phyloP scores from a whole-genome alignment of 805 yeast species.

The Lipomyces spencermartinsiae region DNA sequence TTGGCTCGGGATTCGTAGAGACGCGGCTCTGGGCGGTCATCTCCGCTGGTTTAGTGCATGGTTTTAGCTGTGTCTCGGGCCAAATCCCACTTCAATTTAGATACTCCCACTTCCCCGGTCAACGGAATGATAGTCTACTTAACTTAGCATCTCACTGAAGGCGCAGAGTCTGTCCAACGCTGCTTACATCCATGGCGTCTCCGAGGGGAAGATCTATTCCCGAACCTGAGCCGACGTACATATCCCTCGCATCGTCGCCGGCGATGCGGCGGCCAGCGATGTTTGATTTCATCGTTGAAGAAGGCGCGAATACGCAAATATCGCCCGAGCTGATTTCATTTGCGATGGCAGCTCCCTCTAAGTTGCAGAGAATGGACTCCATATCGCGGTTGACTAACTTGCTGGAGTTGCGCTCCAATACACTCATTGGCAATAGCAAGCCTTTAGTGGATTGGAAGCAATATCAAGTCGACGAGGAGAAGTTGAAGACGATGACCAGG shows the following conservation, averaged over 20 bases:
- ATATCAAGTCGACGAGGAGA: constrained; percentile 38
- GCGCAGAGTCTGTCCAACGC: neutral
- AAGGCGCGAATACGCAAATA: constrained; percentile 24
- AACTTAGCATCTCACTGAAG: neutral
- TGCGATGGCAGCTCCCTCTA: constrained; percentile 37
- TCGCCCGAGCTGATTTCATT: constrained; percentile 35
- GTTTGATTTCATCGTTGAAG: constrained; percentile 33
- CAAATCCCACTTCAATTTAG: too few relatives aligned
- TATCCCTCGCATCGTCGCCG: constrained; percentile 35
- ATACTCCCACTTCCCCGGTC: neutral
- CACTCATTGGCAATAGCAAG: constrained; percentile 53
- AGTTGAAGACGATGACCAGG: constrained; percentile 37
- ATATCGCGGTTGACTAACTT: constrained; percentile 43
- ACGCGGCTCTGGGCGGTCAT: neutral
- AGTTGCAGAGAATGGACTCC: constrained; percentile 36
- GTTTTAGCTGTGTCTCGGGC: neutral
- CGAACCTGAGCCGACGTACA: constrained; percentile 18
- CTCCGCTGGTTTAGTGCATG: neutral
- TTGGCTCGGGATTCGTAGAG: neutral
- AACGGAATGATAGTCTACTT: neutral
- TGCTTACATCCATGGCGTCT: constrained; percentile 19
- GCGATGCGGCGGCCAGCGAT: constrained; percentile 35
- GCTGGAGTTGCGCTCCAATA: constrained; percentile 51
- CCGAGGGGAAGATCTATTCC: constrained; percentile 14
- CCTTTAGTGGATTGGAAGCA: constrained; percentile 53